phyloP scores from a whole-genome alignment of 176 grass and related monocot genomes.

The Eremochloa ophiuroides region DNA sequence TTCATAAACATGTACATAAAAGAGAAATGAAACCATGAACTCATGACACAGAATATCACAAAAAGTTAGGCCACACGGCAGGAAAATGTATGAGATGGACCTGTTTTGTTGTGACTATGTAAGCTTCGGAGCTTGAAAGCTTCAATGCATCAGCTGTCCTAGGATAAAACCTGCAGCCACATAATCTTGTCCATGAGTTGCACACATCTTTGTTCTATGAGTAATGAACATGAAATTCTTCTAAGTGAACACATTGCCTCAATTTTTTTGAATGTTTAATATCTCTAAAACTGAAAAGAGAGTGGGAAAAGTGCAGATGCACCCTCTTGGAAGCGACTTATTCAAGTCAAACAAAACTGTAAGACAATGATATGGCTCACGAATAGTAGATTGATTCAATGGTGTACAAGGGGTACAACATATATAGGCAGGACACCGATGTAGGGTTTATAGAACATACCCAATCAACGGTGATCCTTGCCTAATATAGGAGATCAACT shows the following conservation, averaged over 20 bases:
- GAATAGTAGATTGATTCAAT: too few species aligned
- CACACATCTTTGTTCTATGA: background rate
- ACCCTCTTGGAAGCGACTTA: background rate
- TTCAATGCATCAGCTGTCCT: constrained; percentile 86
- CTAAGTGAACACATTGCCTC: background rate
- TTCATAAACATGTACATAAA: constrained; percentile 23
- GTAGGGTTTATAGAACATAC: too few species aligned
- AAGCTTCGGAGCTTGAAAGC: constrained; percentile 84
- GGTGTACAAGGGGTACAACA: too few species aligned
- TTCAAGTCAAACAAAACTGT: background rate
- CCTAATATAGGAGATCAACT: too few species aligned
- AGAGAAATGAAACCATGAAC: background rate
- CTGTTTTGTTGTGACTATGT: constrained; percentile 99
- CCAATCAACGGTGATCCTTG: too few species aligned
- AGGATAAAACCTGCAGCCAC: constrained; percentile 77
- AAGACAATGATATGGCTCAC: too few species aligned
- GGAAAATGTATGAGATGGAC: constrained; percentile 15
- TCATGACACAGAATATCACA: background rate
- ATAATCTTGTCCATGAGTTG: background rate
- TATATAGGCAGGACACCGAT: too few species aligned
- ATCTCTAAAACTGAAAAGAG: background rate
- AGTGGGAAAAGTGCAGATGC: background rate
- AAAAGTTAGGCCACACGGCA: background rate
- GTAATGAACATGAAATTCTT: constrained; percentile 8
- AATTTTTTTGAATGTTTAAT: background rate